Percentiles rank a stretch among this genome's conserved stretches.
These are phyloP conservation scores for Ruellia speciosa DNA, from an alignment of 305 asterid genomes.

Conservation along the genomic window DNA sequence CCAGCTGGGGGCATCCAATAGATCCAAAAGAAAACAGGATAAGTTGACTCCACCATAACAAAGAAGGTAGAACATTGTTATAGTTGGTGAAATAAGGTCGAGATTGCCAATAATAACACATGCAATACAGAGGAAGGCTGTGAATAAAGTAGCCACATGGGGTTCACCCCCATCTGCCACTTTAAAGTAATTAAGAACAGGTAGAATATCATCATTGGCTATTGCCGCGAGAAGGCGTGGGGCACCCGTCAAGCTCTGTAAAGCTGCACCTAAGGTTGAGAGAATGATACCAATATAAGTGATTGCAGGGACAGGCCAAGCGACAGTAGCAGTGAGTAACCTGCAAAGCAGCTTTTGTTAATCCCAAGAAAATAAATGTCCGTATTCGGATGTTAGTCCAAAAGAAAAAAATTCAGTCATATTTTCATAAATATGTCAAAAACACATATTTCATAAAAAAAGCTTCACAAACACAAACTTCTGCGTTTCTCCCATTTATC, in stretches of 20 bases:
- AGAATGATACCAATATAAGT: constrained; percentile 86
- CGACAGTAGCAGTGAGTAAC: constrained; percentile 93
- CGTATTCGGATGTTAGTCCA: too few relatives aligned
- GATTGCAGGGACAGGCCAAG: constrained; percentile 94
- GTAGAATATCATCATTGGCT: constrained; percentile 94
- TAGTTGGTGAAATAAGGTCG: constrained; percentile 87
- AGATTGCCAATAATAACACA: constrained; percentile 92
- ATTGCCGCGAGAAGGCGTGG: constrained; percentile 99
- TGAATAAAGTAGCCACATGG: constrained; percentile 79
- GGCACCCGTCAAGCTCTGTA: constrained; percentile 95
- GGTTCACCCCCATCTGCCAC: constrained; percentile 88
- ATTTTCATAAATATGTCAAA: too few relatives aligned
- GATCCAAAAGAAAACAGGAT: constrained; percentile 95
- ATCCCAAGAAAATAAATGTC: constrained; percentile 24
- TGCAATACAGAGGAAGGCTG: constrained; percentile 87
- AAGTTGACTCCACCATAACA: constrained; percentile 95
- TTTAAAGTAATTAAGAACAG: constrained; percentile 90
- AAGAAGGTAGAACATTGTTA: constrained; percentile 93
- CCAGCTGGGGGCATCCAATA: constrained; percentile 99
- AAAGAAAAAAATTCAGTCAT: too few relatives aligned
- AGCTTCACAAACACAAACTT: too few relatives aligned
- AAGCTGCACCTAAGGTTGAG: constrained; percentile 98
- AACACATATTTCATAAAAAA: too few relatives aligned
- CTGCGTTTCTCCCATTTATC: too few relatives aligned
- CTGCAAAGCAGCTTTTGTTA: constrained; percentile 48